Conservation (phyloP, 2,329 filamentous ascomycete species). For the Graphilbum ipis-grandicollis region DNA sequence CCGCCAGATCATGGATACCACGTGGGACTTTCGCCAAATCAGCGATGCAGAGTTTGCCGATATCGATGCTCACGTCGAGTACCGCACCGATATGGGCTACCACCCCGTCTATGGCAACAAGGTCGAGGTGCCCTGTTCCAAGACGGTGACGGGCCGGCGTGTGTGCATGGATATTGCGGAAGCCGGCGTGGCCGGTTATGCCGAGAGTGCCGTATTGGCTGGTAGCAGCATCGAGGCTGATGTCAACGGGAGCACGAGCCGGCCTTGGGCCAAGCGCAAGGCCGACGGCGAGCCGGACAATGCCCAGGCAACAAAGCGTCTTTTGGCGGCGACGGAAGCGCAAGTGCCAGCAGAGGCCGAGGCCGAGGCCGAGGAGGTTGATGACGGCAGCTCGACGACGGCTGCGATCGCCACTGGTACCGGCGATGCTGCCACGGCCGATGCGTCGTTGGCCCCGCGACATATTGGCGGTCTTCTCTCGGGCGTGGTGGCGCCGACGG, state of each 20-base stretch:
- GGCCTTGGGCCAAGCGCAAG: slow-evolving; percentile 31
- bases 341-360: background rate
- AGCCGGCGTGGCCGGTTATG: background rate
- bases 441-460: slow-evolving; percentile 18
- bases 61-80: slow-evolving; percentile 9
- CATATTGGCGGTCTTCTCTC: slow-evolving; percentile 23
- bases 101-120: slow-evolving; percentile 13
- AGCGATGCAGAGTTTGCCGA: slow-evolving; percentile 7
- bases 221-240: background rate
- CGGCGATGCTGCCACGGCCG: too few species aligned
- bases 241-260: background rate
- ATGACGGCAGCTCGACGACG: too few species aligned
- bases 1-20: slow-evolving; percentile 7
- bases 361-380: slow-evolving; percentile 1
- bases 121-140: slow-evolving; percentile 16
- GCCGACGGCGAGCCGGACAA: slow-evolving; percentile 31
- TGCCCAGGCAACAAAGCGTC: slow-evolving; percentile 30
- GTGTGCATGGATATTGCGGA: too few species aligned
- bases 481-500: slow-evolving; percentile 12
- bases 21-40: slow-evolving; percentile 9
- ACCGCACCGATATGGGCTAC: slow-evolving; percentile 6
- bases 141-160: slow-evolving; percentile 8
- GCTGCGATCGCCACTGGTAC: too few species aligned
- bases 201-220: background rate
- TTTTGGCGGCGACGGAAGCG: slow-evolving; percentile 6